Base-by-base conservation (phyloP, 805 yeast genomes). In the Diddensiella santjacobensis region DNA sequence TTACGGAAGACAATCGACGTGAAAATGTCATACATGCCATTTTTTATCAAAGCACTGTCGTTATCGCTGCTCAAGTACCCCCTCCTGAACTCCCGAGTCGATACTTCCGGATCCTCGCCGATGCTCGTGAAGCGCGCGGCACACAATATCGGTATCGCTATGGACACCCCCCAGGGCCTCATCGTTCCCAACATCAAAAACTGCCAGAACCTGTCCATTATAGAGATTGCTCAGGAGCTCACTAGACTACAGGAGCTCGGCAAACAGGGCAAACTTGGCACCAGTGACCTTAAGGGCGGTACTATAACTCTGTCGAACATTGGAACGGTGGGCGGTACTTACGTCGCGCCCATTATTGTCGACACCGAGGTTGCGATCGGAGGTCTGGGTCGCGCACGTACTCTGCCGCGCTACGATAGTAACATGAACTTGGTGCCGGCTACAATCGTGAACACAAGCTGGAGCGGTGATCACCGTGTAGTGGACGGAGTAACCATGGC, bases 401-500 rank as follows among this genome's bases (percentile, higher is more conserved):
- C 49, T 42, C 41, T 63, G 36, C 69, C 69, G 4, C 51, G 64
- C 22, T 64, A 51, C 45, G 57, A 52, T 15, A 50, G 44, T n/a
- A 29, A 46, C n/a, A 48, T 47, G 48, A 55, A 58, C 18, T 46
- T 64, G 5, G 58, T 60, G 4, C 60, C 68, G 1, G 43, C 47
- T 13, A 52, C 54, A 8, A 51, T 63, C 26, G 43, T 64, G 49
- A 62, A 61, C 46, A 55, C 60, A 31, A 57, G 63, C 19, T 64
- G 69, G 69, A 55, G 64, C 11, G 69, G 67, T 17, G 69, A 64
- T 37, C 69, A 64, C 42, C 54, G 69, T 10, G 63, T 62, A 1
- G 47, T 64, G 5, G 69, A 64, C 40, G 69, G 69, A 3, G 61
- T 60, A 51, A 61, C 67, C n/a, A 56, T 64, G 62, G 68, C 69